Evolutionary conservation across 306 rosid genomes (phyloP).

Genomic region (Lupinus albus): DNA sequence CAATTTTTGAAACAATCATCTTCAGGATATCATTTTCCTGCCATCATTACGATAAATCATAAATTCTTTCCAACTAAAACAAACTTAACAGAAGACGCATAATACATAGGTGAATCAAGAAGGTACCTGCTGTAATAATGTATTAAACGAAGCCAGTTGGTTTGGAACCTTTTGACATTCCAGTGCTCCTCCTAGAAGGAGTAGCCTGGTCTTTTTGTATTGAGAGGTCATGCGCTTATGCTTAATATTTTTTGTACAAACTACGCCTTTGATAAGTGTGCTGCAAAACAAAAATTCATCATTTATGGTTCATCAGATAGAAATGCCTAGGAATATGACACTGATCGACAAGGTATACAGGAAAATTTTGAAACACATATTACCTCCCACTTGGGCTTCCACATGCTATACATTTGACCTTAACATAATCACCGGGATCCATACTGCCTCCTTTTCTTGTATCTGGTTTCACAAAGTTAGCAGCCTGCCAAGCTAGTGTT

Average conservation of each 20-base stretch:
- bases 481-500: conserved; percentile 89
- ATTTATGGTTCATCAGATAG: conserved; percentile 29
- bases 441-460: conserved; percentile 95
- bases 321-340: background rate
- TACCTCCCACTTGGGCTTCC: conserved; percentile 91
- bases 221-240: conserved; percentile 98
- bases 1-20: conserved; percentile 79
- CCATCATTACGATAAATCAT: conserved; percentile 36
- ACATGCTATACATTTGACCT: conserved; percentile 85
- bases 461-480: conserved; percentile 91
- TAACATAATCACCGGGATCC: conserved; percentile 95
- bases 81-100: conserved; percentile 12
- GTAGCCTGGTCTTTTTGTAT: conserved; percentile 79
- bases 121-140: conserved; percentile 86
- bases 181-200: conserved; percentile 79
- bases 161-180: conserved; percentile 95
- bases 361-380: conserved; percentile 30
- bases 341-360: background rate
- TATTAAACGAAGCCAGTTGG: conserved; percentile 81
- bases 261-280: conserved; percentile 79
- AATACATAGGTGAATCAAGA: conserved; percentile 32
- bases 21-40: conserved; percentile 94
- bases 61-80: conserved; percentile 24
- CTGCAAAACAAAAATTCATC: conserved; percentile 54
- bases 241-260: conserved; percentile 93